Conservation (phyloP, 169 alveolate species). For the Eimeria maxima region DNA sequence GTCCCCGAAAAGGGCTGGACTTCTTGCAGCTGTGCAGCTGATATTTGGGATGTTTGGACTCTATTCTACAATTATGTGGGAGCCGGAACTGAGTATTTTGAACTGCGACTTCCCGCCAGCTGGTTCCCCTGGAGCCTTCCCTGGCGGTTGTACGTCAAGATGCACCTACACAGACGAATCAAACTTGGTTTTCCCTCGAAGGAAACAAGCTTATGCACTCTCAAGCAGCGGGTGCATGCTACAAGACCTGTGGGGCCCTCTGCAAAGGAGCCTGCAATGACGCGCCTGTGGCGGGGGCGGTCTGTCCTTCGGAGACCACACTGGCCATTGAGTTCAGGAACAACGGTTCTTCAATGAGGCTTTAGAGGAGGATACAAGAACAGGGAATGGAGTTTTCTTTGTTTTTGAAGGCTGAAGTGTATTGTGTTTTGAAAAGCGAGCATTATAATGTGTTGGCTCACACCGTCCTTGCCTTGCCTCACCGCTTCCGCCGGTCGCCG, state of each 20-base stretch:
- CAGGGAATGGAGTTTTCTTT: neutral
- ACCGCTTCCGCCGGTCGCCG: conserved; percentile 7
- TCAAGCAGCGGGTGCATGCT: neutral
- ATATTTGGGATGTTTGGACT: neutral
- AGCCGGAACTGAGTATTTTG: neutral
- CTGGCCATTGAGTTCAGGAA: neutral
- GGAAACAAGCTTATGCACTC: neutral
- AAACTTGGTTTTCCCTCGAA: neutral
- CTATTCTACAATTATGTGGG: neutral
- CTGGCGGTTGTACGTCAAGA: neutral
- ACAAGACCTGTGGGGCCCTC: neutral
- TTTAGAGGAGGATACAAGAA: neutral
- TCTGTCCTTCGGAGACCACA: conserved; percentile 5
- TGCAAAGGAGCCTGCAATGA: neutral
- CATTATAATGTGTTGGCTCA: neutral
- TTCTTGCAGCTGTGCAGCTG: neutral
- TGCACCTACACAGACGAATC: neutral
- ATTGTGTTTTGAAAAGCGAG: too few species aligned
- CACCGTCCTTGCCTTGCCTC: neutral
- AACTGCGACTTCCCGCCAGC: neutral
- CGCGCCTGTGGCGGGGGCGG: neutral
- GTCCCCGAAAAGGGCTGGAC: neutral
- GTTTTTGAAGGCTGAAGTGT: neutral
- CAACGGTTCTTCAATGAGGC: neutral
- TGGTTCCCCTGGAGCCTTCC: neutral